Evolutionary conservation across 169 alveolate species (phyloP), one percentile per base, ranked within the genome.

Genomic region (Amoebophrya sp.): DNA sequence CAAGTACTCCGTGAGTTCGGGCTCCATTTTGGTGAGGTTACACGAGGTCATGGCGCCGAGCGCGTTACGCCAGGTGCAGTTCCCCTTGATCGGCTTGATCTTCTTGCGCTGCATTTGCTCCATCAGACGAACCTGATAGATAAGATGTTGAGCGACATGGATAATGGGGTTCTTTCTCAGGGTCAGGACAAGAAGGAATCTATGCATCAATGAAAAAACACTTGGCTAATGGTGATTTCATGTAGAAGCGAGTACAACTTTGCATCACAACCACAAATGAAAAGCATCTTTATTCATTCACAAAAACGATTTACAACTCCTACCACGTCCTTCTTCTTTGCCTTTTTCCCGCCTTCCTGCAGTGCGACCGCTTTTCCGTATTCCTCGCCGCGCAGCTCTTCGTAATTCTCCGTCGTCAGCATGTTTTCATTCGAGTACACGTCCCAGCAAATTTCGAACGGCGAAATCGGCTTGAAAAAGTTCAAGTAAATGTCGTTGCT

Each of bases 51-150:
- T 0, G 39, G 83, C 83, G 83, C 83, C 83, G 29, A 66, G 83
- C 32, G 18, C 83, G 83, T 66, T 66, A 1, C 83, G 83, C 83
- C 83, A 66, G 32, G 83, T 66, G 35, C 83, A 66, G 18, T 66
- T 66, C 35, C 83, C 83, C 83, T 66, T 66, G 83, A 66, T 66
- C 32, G 83, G 83, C 83, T 66, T 66, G 35, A 66, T 66, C 83
- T 66, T 66, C 83, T 66, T 66, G 39, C 83, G 83, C 83, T 66
- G 83, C 35, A 66, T 66, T 25, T 7, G 12, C 83, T 66, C 83
- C 83, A 66, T 66, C 35, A 66, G 32, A n/a, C 83, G 83, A 2
- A 66, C 35, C 54, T 41, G 54, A 7, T 12, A 12, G 54, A 41
- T 2, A 41, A 41, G 54, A 41, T 41, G 54, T 41, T 41, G 54